These are phyloP conservation scores for Lachnellula suecica DNA, from an alignment of 2,329 filamentous ascomycete species.

Conservation along the genomic window DNA sequence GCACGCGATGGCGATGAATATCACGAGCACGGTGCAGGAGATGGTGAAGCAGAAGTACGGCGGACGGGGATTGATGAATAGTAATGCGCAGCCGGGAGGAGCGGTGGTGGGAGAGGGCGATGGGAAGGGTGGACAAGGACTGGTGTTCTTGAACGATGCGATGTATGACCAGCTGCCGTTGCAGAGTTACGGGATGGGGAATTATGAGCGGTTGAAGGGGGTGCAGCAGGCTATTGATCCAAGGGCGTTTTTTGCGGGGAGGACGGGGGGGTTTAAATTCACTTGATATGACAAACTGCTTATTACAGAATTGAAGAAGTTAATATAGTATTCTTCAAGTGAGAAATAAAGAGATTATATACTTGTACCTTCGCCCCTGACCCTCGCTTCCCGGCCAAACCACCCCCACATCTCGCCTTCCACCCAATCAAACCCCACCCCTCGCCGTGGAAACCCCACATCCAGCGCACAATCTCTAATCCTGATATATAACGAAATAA, in stretches of 20 bases:
- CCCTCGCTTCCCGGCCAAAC: not conserved
- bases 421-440: not conserved
- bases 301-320: not conserved
- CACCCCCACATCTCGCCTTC: not conserved
- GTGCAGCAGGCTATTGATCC: constrained; percentile 34
- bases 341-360: not conserved
- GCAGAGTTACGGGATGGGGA: constrained; percentile 28
- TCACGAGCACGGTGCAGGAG: not conserved
- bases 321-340: not conserved
- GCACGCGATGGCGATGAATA: not conserved
- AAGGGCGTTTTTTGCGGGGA: constrained; percentile 25
- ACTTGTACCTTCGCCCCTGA: not conserved
- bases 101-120: not conserved
- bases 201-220: constrained; percentile 31
- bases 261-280: constrained; percentile 29
- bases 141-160: constrained; percentile 37
- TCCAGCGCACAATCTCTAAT: not conserved
- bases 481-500: not conserved
- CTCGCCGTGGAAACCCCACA: not conserved
- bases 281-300: constrained; percentile 9
- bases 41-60: constrained; percentile 14
- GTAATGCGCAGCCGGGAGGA: constrained; percentile 5
- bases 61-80: constrained; percentile 16
- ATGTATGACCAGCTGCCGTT: constrained; percentile 29
- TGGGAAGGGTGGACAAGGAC: constrained; percentile 22